Conservation (phyloP, 805 yeast species). For the Yarrowia deformans region DNA sequence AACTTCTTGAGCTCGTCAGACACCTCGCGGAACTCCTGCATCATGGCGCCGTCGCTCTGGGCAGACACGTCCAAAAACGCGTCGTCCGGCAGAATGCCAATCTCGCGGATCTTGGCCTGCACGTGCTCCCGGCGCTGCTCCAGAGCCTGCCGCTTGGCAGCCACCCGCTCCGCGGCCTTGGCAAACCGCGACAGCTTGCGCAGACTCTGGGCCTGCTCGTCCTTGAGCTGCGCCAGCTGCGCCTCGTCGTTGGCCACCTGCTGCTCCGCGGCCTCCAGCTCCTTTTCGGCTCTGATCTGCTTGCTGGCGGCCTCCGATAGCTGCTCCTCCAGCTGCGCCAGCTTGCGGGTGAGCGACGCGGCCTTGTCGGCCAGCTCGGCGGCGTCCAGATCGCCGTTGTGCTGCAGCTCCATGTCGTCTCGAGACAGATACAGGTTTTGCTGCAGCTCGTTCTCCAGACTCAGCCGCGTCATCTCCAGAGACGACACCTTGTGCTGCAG, state of each 20-base stretch:
- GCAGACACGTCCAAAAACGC: conserved; percentile 61
- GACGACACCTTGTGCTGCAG: conserved; percentile 55
- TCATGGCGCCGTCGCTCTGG: conserved; percentile 47
- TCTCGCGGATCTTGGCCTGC: conserved; percentile 73
- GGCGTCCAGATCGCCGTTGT: conserved; percentile 42
- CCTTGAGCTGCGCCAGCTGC: conserved; percentile 59
- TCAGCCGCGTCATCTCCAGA: conserved; percentile 54
- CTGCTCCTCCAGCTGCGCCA: conserved; percentile 44
- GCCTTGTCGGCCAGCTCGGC: conserved; percentile 39
- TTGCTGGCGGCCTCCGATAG: conserved; percentile 47
- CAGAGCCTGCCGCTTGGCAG: conserved; percentile 68
- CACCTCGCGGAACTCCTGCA: conserved; percentile 61
- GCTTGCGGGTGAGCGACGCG: conserved; percentile 11
- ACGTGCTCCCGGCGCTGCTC: conserved; percentile 71
- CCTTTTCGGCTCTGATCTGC: conserved; percentile 1
- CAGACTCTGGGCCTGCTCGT: conserved; percentile 62
- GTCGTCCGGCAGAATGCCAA: conserved; percentile 91
- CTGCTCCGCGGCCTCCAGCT: conserved; percentile 5
- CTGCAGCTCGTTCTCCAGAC: conserved; percentile 61
- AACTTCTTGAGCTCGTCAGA: conserved; percentile 66
- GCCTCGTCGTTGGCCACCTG: conserved; percentile 50
- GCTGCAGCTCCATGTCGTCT: conserved; percentile 49
- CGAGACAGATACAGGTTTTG: conserved; percentile 64
- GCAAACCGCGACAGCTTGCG: conserved; percentile 66
- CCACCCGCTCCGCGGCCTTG: conserved; percentile 67